These are phyloP conservation scores for Brettanomyces naardenensis DNA, from an alignment of 805 yeast species.

Conservation along the genomic window DNA sequence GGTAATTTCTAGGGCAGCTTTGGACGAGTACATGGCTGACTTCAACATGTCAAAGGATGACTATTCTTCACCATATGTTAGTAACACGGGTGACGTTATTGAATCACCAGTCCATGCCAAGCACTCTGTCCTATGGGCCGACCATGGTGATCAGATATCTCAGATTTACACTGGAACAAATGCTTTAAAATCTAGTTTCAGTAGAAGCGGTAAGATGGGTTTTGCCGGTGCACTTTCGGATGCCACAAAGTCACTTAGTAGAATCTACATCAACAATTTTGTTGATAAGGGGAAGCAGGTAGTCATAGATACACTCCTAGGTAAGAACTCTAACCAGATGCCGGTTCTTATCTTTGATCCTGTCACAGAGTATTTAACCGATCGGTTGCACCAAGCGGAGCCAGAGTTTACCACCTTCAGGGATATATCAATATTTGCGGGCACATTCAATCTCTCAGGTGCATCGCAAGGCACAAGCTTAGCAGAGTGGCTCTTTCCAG, in stretches of 20 bases:
- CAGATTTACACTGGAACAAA: conserved; percentile 97
- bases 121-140: conserved; percentile 93
- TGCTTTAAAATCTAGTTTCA: conserved; percentile 89
- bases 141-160: conserved; percentile 94
- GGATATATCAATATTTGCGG: conserved; percentile 61
- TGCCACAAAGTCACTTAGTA: conserved; percentile 89
- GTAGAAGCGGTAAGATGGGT: conserved; percentile 94
- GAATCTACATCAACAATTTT: conserved; percentile 93
- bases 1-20: conserved; percentile 65
- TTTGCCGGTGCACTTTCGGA: conserved; percentile 96
- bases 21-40: conserved; percentile 44
- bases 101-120: conserved; percentile 54
- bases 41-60: conserved; percentile 17
- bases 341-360: conserved; percentile 83
- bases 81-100: conserved; percentile 14
- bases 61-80: neutral
- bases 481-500: conserved; percentile 76
- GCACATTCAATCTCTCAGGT: conserved; percentile 87
- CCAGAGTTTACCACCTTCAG: conserved; percentile 52
- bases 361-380: conserved; percentile 72
- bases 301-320: conserved; percentile 81
- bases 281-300: conserved; percentile 86
- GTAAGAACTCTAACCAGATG: conserved; percentile 64
- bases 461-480: conserved; percentile 50
- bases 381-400: conserved; percentile 43